Evolutionary conservation across 2,329 filamentous ascomycete genomes (phyloP).

Genomic region (Pleomassaria siparia): DNA sequence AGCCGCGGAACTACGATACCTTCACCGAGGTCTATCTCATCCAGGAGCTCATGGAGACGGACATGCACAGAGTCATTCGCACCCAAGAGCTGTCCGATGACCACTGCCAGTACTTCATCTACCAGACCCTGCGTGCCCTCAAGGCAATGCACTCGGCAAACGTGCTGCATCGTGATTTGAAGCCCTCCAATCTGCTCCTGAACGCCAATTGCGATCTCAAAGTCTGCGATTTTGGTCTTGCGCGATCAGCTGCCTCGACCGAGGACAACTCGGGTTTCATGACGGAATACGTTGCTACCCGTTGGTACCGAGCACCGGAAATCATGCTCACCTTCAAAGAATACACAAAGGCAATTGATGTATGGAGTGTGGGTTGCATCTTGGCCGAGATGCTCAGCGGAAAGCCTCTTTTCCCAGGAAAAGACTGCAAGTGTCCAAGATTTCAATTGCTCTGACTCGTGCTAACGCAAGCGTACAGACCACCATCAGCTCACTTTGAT

Average conservation of each 20-base stretch:
- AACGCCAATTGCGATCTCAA: conserved; percentile 99
- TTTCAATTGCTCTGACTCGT: neutral
- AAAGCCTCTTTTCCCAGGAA: conserved; percentile 96
- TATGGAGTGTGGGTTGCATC: conserved; percentile 98
- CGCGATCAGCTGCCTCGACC: conserved; percentile 91
- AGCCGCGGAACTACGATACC: conserved; percentile 90
- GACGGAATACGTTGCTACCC: conserved; percentile 99
- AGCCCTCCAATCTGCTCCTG: conserved; percentile 93
- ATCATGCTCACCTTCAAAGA: conserved; percentile 99
- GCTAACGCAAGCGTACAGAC: conserved; percentile 57
- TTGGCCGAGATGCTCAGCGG: conserved; percentile 98
- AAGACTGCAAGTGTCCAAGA: conserved; percentile 74
- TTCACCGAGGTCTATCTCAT: conserved; percentile 99
- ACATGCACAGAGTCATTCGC: conserved; percentile 98
- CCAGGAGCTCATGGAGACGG: conserved; percentile 99
- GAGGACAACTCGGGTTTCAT: conserved; percentile 99
- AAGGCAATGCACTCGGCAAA: conserved; percentile 99
- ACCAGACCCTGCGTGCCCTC: conserved; percentile 94
- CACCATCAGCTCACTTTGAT: conserved; percentile 98
- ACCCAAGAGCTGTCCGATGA: conserved; percentile 98
- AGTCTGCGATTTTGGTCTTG: conserved; percentile 97
- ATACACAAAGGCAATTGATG: conserved; percentile 99
- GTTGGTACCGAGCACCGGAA: conserved; percentile 98
- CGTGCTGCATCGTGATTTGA: conserved; percentile 93
- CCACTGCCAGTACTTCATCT: conserved; percentile 99